Evolutionary conservation across 202 grass and related monocot genomes (phyloP).

Genomic region (Panicum hallii): DNA sequence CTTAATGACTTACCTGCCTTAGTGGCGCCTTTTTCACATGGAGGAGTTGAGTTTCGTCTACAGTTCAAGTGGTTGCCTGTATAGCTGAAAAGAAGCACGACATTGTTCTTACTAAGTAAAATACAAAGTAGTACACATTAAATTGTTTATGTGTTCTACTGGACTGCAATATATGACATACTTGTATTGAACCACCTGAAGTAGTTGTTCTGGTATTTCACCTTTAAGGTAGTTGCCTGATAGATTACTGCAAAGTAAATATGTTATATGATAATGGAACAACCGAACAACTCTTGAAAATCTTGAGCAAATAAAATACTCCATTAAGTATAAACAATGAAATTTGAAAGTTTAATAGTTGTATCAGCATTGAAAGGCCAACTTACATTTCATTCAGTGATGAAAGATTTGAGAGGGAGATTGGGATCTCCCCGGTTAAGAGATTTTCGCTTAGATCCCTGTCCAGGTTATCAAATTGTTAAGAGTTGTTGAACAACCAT

Average conservation of each 20-base stretch:
- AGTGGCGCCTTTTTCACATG: constrained; percentile 44
- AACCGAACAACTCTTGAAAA: constrained; percentile 10
- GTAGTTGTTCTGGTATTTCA: constrained; percentile 57
- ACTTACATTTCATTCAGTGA: constrained; percentile 65
- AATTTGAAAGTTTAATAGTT: constrained; percentile 10
- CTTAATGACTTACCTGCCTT: constrained; percentile 45
- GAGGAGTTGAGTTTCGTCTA: constrained; percentile 40
- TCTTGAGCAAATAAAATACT: constrained; percentile 21
- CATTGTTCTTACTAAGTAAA: constrained; percentile 21
- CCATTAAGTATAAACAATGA: not conserved
- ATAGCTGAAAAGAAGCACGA: constrained; percentile 54
- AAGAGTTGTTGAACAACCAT: constrained; percentile 23
- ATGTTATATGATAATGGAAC: constrained; percentile 19
- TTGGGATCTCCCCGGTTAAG: constrained; percentile 59
- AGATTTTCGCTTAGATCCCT: constrained; percentile 70
- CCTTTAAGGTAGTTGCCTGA: constrained; percentile 53
- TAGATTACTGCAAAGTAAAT: constrained; percentile 58
- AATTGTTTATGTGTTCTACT: constrained; percentile 7
- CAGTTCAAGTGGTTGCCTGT: constrained; percentile 73
- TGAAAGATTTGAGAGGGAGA: constrained; percentile 57
- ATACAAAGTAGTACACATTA: not conserved
- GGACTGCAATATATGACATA: constrained; percentile 43
- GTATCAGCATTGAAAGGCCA: not conserved
- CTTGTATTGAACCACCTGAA: constrained; percentile 67
- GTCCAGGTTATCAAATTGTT: constrained; percentile 36